These are phyloP conservation scores for Sistotremastrum suecicum DNA, from an alignment of 768 basidiomycete species.

Conservation along the genomic window DNA sequence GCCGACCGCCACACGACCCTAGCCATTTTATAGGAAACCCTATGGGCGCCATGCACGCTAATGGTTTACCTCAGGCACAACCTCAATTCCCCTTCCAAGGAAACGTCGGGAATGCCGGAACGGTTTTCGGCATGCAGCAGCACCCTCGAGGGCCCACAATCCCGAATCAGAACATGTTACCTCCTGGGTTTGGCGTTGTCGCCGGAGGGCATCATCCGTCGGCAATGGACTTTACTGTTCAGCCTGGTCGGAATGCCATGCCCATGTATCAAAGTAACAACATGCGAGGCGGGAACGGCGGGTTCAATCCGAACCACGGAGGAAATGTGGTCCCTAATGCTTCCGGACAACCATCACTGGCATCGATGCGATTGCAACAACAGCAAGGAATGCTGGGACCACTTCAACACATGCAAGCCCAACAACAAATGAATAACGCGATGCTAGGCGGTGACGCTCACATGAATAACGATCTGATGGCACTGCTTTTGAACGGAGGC, in stretches of 20 bases:
- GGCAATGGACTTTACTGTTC: constrained; percentile 32
- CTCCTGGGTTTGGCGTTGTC: constrained; percentile 23
- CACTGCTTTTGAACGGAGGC: constrained; percentile 44
- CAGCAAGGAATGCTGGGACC: constrained; percentile 12
- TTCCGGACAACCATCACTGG: constrained; percentile 20
- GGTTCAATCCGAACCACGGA: constrained; percentile 18
- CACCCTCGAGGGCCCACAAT: constrained; percentile 35
- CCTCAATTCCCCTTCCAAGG: constrained; percentile 29
- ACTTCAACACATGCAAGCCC: constrained; percentile 34
- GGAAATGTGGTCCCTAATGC: neutral
- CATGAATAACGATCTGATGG: constrained; percentile 55
- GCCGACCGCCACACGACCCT: constrained; percentile 68
- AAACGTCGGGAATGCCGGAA: constrained; percentile 10
- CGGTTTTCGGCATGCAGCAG: constrained; percentile 15
- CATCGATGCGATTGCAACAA: constrained; percentile 32
- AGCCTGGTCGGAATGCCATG: constrained; percentile 29
- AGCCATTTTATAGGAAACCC: constrained; percentile 35
- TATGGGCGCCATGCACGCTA: constrained; percentile 1
- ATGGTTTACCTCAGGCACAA: constrained; percentile 7
- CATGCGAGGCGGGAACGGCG: constrained; percentile 31
- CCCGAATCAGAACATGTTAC: constrained; percentile 1
- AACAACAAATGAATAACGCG: constrained; percentile 45
- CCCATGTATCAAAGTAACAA: constrained; percentile 25
- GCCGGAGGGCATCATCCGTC: constrained; percentile 40
- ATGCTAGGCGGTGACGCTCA: constrained; percentile 35